Evolutionary conservation across 2,329 filamentous ascomycete species (phyloP).

Genomic region (Parastagonospora nodorum): DNA sequence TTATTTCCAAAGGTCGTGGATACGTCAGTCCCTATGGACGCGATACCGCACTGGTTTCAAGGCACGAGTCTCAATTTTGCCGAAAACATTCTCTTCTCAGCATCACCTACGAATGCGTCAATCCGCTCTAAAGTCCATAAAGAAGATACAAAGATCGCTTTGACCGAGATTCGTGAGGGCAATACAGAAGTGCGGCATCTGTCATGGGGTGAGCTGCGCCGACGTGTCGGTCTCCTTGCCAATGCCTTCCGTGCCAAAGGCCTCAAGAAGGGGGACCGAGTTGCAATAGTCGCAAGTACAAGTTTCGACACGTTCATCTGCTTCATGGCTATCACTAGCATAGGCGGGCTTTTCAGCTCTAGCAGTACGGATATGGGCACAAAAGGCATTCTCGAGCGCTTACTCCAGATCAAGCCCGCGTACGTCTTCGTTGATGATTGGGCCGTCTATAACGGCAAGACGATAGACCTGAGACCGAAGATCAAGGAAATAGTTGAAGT

Average conservation of each 20-base stretch:
- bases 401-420: slow-evolving; percentile 75
- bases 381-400: slow-evolving; percentile 74
- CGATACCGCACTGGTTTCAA: slow-evolving; percentile 76
- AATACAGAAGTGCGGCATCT: slow-evolving; percentile 58
- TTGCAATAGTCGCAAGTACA: slow-evolving; percentile 77
- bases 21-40: slow-evolving; percentile 70
- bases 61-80: slow-evolving; percentile 77
- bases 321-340: slow-evolving; percentile 69
- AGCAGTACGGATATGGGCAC: slow-evolving; percentile 84
- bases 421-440: slow-evolving; percentile 85
- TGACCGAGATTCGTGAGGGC: slow-evolving; percentile 75
- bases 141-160: slow-evolving; percentile 71
- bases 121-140: slow-evolving; percentile 63
- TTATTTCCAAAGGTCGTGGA: slow-evolving; percentile 61
- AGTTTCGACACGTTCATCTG: slow-evolving; percentile 74
- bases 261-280: slow-evolving; percentile 71
- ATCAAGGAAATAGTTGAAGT: slow-evolving; percentile 70
- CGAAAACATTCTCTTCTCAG: slow-evolving; percentile 76
- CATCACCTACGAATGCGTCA: slow-evolving; percentile 48
- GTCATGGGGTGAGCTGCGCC: slow-evolving; percentile 70
- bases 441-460: slow-evolving; percentile 79
- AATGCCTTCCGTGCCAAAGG: slow-evolving; percentile 71
- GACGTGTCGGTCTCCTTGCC: slow-evolving; percentile 62
- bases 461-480: slow-evolving; percentile 72
- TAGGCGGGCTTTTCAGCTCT: slow-evolving; percentile 77